Percentiles rank a stretch among this genome's conserved stretches.
Conservation (phyloP, 2,329 filamentous ascomycete species). For the Zymoseptoria ardabiliae region DNA sequence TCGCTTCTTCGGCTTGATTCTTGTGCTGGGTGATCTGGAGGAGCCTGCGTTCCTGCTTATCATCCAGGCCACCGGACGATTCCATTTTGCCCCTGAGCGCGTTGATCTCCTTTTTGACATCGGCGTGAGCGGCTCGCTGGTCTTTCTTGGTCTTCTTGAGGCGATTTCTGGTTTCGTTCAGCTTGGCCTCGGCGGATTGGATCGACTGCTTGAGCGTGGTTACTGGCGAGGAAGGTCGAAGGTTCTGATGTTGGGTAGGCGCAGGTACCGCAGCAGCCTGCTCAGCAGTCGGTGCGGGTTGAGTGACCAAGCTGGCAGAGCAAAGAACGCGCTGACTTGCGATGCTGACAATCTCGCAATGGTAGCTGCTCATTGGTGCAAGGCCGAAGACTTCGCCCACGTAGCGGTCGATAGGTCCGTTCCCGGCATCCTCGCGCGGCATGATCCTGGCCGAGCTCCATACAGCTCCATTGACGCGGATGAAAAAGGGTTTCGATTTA, state of each 20-base stretch:
- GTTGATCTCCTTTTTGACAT: constrained; percentile 67
- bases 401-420: constrained; percentile 49
- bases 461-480: constrained; percentile 68
- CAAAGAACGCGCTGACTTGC: constrained; percentile 60
- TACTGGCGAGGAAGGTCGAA: constrained; percentile 67
- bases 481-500: constrained; percentile 67
- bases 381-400: constrained; percentile 61
- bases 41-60: constrained; percentile 67
- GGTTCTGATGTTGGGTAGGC: constrained; percentile 53
- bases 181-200: constrained; percentile 60
- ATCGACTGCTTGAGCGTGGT: constrained; percentile 73
- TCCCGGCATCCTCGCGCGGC: constrained; percentile 27
- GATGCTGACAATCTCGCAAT: constrained; percentile 68
- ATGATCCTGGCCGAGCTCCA: constrained; percentile 72
- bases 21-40: constrained; percentile 69
- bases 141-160: constrained; percentile 68
- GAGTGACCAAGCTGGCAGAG: constrained; percentile 64
- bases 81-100: constrained; percentile 58
- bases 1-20: constrained; percentile 60
- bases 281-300: constrained; percentile 51
- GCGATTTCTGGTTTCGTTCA: constrained; percentile 60
- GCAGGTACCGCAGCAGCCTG: constrained; percentile 45
- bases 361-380: constrained; percentile 67
- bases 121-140: constrained; percentile 61
- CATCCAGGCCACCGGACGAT: constrained; percentile 63